Conservation (phyloP, 306 rosid genomes). For the Sindora glabra region DNA sequence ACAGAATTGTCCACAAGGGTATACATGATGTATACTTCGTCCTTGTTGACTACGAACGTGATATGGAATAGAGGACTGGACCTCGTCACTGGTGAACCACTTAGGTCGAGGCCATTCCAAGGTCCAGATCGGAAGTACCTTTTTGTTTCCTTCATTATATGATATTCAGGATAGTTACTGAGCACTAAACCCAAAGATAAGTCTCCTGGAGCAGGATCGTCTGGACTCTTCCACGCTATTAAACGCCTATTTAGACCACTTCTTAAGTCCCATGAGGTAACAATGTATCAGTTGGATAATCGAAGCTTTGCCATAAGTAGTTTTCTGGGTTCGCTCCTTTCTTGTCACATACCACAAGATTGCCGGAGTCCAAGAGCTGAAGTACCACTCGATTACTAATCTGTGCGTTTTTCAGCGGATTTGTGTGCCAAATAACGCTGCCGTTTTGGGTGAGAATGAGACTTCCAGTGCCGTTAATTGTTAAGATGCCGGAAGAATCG, state of each 20-base stretch:
- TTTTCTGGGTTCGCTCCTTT: too few species aligned
- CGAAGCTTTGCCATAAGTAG: too few species aligned
- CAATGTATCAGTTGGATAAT: constrained; percentile 36
- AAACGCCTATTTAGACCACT: constrained; percentile 7
- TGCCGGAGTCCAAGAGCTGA: too few species aligned
- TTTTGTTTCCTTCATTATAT: neutral
- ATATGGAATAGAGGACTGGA: neutral
- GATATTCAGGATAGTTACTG: neutral
- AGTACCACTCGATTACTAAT: too few species aligned
- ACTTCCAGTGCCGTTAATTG: too few species aligned
- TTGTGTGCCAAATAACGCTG: too few species aligned
- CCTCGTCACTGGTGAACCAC: neutral
- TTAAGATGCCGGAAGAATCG: too few species aligned
- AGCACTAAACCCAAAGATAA: neutral
- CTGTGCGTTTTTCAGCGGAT: too few species aligned
- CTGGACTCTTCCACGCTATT: constrained; percentile 20
- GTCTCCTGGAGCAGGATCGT: constrained; percentile 23
- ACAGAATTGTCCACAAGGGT: neutral
- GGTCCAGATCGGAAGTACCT: neutral
- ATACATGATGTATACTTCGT: neutral
- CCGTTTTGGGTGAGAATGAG: too few species aligned
- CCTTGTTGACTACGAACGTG: neutral
- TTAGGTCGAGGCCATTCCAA: neutral
- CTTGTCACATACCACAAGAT: too few species aligned
- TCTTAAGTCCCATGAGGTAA: constrained; percentile 27